A percentile compares a stretch with the other conserved stretches of the same genome.
phyloP scores from a whole-genome alignment of 371 early-diverging fungal genomes.

The Zychaea mexicana region DNA sequence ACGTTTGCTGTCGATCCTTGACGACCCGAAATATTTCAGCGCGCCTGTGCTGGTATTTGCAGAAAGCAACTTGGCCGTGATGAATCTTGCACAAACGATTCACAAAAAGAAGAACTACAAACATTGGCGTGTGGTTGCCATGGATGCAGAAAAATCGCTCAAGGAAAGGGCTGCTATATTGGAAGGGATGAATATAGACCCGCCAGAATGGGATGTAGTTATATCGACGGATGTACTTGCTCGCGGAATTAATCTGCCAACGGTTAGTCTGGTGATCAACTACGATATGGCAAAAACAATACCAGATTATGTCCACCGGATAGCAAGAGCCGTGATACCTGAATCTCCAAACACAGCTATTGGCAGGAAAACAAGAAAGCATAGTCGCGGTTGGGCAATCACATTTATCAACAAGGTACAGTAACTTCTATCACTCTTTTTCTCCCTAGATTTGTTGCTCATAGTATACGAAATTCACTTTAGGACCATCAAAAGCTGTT shows the following conservation, averaged over 20 bases:
- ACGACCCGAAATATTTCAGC: conserved; percentile 55
- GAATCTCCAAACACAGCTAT: conserved; percentile 20
- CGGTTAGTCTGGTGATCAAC: conserved; percentile 56
- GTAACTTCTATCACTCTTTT: conserved; percentile 2
- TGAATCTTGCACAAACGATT: conserved; percentile 53
- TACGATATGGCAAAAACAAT: conserved; percentile 65
- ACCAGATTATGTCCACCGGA: conserved; percentile 62
- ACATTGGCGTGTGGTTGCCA: conserved; percentile 39
- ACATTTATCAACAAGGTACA: conserved; percentile 62
- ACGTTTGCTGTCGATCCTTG: conserved; percentile 54
- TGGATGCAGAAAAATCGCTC: conserved; percentile 51
- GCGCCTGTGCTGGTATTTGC: conserved; percentile 63
- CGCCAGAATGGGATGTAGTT: conserved; percentile 44
- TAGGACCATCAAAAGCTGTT: conserved; percentile 55
- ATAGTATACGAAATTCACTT: background rate
- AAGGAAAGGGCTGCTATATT: conserved; percentile 45
- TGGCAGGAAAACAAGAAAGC: conserved; percentile 21
- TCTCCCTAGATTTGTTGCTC: background rate
- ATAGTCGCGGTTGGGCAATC: conserved; percentile 50
- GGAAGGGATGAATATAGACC: conserved; percentile 33
- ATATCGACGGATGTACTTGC: conserved; percentile 61
- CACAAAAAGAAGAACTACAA: conserved; percentile 33
- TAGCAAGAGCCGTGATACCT: conserved; percentile 52
- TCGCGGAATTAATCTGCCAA: conserved; percentile 54
- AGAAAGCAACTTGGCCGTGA: conserved; percentile 57